Evolutionary conservation across 1,284 basidiomycete species (phyloP), one percentile per base, ranked within the genome.

Genomic region (Puccinia polysora): DNA sequence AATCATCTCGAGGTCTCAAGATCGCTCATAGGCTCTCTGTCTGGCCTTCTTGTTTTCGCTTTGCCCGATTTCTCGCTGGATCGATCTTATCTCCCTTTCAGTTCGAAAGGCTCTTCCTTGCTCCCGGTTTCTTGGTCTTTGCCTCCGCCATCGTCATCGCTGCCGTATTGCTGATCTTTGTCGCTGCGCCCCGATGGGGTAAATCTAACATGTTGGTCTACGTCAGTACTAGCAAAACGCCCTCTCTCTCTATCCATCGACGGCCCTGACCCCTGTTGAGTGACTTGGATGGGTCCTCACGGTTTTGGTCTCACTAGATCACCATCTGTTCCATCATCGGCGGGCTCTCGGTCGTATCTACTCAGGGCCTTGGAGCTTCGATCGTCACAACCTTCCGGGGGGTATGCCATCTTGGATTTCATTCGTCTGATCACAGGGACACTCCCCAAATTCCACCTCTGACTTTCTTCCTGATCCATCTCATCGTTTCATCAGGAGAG

Each of bases 161-260:
- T 0, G 83, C 89, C 0, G 77, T 90, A 36, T 82, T 84, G 32
- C 87, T 91, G 76, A 84, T 90, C 49, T 85, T 94, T 78, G 89
- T 86, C 80, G 88, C 91, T 74, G 90, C 86, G 0, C 91, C 91
- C 45, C 86, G 87, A 77, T 91, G 90, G 80, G 95, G 95, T 68
- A 93, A 89, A 81, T 88, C 88, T 81, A 89, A 87, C 78, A 97
- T 97, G 94, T 81, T 98, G 74, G 93, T 93, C 85, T 97, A 97
- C 81, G 80, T 80, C 63, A 76, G 77, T 59, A 7, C 62, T 73
- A n/a, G n/a, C n/a, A 23, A 45, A 40, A 32, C 25, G 25, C 8
- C 23, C 36, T 34, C 20, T 23, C n/a, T 52, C 58, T 38, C 15
- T 4, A 55, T 55, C 52, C 2, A 15, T 8, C n/a, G n/a, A n/a